These are phyloP conservation scores for Talaromyces amestolkiae DNA, from an alignment of 2,329 filamentous ascomycete genomes.

Conservation along the genomic window DNA sequence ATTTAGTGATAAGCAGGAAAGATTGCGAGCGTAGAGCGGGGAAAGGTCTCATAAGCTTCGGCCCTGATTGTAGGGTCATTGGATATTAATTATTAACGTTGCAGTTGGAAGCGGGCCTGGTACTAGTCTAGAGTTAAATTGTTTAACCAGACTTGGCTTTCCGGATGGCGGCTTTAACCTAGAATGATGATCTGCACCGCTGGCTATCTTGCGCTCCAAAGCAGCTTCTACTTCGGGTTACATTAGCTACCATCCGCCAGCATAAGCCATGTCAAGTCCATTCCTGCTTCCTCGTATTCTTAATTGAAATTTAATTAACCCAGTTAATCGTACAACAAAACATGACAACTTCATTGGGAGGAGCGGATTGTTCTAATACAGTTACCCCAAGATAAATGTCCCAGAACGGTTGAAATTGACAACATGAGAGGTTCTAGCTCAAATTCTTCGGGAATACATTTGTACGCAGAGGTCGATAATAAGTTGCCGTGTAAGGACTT, in stretches of 20 bases:
- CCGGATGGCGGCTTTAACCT: neutral
- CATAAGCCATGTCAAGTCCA: neutral
- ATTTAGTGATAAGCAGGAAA: conserved; percentile 1
- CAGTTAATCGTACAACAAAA: neutral
- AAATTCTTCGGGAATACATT: neutral
- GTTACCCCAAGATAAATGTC: neutral
- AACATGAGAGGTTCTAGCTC: neutral
- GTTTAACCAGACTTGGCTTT: neutral
- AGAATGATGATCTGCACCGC: neutral
- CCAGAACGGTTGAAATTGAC: neutral
- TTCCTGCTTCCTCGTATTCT: neutral
- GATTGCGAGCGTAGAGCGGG: conserved; percentile 6
- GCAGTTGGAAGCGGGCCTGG: neutral
- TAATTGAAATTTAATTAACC: neutral
- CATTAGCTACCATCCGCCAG: neutral
- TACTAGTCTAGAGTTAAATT: neutral
- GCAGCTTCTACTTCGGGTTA: neutral
- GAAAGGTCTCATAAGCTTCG: conserved; percentile 7
- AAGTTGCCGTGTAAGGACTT: neutral
- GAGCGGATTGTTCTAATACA: neutral
- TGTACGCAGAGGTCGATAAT: neutral
- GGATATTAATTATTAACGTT: neutral
- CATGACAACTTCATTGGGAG: neutral
- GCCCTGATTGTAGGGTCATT: neutral
- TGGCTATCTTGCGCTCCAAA: neutral